phyloP scores from a whole-genome alignment of 176 grass and related monocot genomes.

The Canna indica region DNA sequence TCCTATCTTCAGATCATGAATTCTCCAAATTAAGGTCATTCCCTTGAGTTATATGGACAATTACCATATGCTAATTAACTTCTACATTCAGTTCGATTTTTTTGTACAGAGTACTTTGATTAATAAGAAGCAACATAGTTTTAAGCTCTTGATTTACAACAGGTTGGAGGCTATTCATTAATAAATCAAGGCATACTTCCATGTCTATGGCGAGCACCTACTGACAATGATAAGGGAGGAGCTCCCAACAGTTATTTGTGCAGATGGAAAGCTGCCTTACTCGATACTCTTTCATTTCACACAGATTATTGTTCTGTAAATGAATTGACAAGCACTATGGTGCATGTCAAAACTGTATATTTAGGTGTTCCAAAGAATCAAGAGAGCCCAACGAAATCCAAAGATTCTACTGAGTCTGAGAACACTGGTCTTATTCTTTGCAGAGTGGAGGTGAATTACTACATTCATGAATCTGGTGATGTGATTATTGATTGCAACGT shows the following conservation, averaged over 20 bases:
- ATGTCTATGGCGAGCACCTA: slow-evolving; percentile 79
- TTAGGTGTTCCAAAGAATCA: slow-evolving; percentile 34
- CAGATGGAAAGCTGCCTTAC: slow-evolving; percentile 54
- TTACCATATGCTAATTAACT: neutral
- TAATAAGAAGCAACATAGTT: slow-evolving; percentile 2
- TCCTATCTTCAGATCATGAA: neutral
- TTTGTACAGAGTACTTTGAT: neutral
- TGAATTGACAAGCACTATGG: slow-evolving; percentile 32
- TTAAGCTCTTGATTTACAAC: slow-evolving; percentile 19
- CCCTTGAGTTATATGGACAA: neutral
- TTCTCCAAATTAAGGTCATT: neutral
- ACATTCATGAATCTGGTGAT: slow-evolving; percentile 58
- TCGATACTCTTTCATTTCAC: slow-evolving; percentile 43
- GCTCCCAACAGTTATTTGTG: slow-evolving; percentile 38
- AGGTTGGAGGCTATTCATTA: slow-evolving; percentile 47
- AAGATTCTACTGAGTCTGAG: slow-evolving; percentile 16
- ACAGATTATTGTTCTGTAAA: slow-evolving; percentile 46
- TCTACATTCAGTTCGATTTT: neutral
- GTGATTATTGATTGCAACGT: slow-evolving; percentile 55
- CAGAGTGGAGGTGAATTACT: slow-evolving; percentile 32
- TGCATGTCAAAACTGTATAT: slow-evolving; percentile 51
- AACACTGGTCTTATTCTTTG: slow-evolving; percentile 22
- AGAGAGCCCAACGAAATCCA: slow-evolving; percentile 21
- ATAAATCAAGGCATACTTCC: slow-evolving; percentile 65
- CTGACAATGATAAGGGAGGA: slow-evolving; percentile 92